Evolutionary conservation across 83 land plant species (phyloP), one percentile per base, ranked within the genome.

Genomic region (Picea abies): DNA sequence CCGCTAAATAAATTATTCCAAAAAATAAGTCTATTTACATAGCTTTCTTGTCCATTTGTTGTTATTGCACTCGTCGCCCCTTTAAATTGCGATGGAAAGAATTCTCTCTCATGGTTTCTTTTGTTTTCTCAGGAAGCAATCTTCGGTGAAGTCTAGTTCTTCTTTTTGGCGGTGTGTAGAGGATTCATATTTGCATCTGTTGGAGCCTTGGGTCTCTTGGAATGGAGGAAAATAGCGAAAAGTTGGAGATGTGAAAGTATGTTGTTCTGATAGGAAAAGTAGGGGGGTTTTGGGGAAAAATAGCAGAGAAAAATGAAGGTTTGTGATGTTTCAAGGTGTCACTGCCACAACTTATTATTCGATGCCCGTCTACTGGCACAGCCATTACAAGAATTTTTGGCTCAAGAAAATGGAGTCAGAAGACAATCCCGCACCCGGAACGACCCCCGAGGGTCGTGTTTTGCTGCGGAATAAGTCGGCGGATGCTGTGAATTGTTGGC

Each of bases 371-470:
- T 71, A 71, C 75, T n/a, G 75, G 10, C 75, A 71, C 47, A 71
- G 75, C 20, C 75, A 71, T 15, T 71, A 37, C 8, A 71, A 71
- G 47, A 71, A 71, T 19, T 71, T 71, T 19, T 71, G 75, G 75
- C 75, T 71, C 75, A 71, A 37, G 75, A 71, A 71, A 71, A 35
- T 71, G 49, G 75, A 71, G 16, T 17, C 75, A 22, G 75, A 71
- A 9, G 75, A 71, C 23, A 39, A 71, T 39, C 22, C 23, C 1
- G 47, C 44, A 15, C 3, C 20, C 1, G 1, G 3, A 20, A 10
- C 11, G 11, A 0, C 75, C 22, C 49, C 75, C 22, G 8, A 20
- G 20, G 47, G 47, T 4, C 20, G 35, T 71, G 49, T 71, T 5
- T 37, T 71, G 75, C 17, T 20, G 75, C 32, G 26, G 39, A 69